phyloP scores from a whole-genome alignment of 768 basidiomycete genomes.

The Pleurotus tuber-regium region DNA sequence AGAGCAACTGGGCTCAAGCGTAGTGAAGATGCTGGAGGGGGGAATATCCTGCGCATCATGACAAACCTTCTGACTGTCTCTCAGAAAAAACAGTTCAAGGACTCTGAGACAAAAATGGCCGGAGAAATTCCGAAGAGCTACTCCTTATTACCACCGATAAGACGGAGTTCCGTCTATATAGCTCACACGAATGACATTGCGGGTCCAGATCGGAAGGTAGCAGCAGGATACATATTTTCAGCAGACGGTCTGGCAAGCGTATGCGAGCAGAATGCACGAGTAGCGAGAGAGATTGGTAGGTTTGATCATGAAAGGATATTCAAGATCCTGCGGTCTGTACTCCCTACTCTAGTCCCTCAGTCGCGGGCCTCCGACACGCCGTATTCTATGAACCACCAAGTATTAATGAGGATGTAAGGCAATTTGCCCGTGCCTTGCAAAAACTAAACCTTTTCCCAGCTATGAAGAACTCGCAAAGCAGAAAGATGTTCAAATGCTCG shows the following conservation, averaged over 20 bases:
- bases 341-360: constrained; percentile 26
- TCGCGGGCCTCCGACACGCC: constrained; percentile 22
- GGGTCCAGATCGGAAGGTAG: constrained; percentile 54
- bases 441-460: constrained; percentile 21
- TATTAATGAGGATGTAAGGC: constrained; percentile 50
- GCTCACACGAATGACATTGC: constrained; percentile 48
- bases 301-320: constrained; percentile 74
- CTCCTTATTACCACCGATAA: constrained; percentile 37
- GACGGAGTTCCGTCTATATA: constrained; percentile 61
- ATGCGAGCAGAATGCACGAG: constrained; percentile 57
- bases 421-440: neutral
- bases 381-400: constrained; percentile 30
- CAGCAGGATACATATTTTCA: constrained; percentile 58
- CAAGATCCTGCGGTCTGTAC: constrained; percentile 48
- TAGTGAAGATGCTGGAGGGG: constrained; percentile 39
- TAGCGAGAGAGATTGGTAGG: constrained; percentile 58
- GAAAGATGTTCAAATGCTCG: constrained; percentile 80
- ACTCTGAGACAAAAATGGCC: constrained; percentile 35
- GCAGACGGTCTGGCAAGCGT: constrained; percentile 39
- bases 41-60: constrained; percentile 72
- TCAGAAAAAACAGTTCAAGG: constrained; percentile 39
- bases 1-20: constrained; percentile 36
- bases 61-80: constrained; percentile 69
- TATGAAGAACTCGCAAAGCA: constrained; percentile 38
- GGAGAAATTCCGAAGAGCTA: constrained; percentile 41